Conservation (phyloP, 2,329 filamentous ascomycete genomes). For the Fusarium pseudoanthophilum region DNA sequence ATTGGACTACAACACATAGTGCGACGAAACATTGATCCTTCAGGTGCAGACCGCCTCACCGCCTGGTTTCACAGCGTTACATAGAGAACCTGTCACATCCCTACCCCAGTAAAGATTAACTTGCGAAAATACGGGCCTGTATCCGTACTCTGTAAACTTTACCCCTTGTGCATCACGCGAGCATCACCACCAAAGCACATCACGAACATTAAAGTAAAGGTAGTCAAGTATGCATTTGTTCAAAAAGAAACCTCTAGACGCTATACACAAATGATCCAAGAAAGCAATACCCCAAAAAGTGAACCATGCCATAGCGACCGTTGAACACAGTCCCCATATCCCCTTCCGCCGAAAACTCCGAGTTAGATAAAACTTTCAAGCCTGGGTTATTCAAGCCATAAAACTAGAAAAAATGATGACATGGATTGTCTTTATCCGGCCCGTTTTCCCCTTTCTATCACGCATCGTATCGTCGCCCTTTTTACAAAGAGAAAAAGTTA, state of each 20-base stretch:
- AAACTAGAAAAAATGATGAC: slow-evolving; percentile 1
- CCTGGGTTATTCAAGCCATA: not conserved
- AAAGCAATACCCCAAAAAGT: not conserved
- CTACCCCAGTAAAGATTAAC: not conserved
- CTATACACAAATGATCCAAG: slow-evolving; percentile 11
- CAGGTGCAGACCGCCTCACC: not conserved
- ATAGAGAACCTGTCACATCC: not conserved
- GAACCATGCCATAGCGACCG: slow-evolving; percentile 10
- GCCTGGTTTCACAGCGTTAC: not conserved
- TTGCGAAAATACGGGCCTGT: not conserved
- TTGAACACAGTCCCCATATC: not conserved
- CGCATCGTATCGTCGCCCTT: slow-evolving; percentile 14
- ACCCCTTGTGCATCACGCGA: not conserved
- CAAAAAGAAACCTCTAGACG: slow-evolving; percentile 17
- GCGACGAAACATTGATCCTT: not conserved
- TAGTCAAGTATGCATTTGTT: slow-evolving; percentile 4
- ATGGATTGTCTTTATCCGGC: not conserved
- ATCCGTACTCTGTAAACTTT: not conserved
- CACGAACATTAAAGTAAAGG: not conserved
- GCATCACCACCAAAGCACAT: not conserved
- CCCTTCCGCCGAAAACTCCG: slow-evolving; percentile 9
- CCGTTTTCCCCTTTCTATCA: slow-evolving; percentile 18
- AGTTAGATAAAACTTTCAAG: not conserved
- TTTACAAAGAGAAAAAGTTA: slow-evolving; percentile 4
- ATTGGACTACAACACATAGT: not conserved